Percentiles rank a stretch among this genome's conserved stretches.
These are phyloP conservation scores for Colletotrichum lindemuthianum DNA, from an alignment of 2,329 filamentous ascomycete genomes.

Conservation along the genomic window DNA sequence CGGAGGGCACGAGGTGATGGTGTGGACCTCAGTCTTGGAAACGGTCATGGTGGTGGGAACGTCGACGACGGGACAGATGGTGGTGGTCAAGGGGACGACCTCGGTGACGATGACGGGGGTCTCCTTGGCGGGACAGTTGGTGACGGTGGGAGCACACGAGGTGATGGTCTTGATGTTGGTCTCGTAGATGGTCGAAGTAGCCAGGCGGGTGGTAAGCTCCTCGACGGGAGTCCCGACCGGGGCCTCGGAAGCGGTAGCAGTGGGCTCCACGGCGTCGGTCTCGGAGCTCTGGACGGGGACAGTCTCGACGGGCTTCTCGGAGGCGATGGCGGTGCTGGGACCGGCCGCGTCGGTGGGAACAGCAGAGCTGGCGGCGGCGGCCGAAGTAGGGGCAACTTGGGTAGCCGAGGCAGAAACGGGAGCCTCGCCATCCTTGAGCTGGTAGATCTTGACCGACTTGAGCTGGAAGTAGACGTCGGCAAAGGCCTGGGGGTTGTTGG, in stretches of 20 bases:
- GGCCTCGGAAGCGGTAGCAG: not conserved
- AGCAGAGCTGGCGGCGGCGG: not conserved
- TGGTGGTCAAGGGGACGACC: conserved; percentile 55
- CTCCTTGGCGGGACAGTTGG: conserved; percentile 26
- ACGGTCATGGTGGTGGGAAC: conserved; percentile 26
- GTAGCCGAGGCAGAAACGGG: not conserved
- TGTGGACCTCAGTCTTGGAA: conserved; percentile 40
- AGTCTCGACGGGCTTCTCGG: conserved; percentile 11
- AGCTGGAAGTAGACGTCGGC: conserved; percentile 57
- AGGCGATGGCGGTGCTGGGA: conserved; percentile 4
- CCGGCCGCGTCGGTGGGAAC: not conserved
- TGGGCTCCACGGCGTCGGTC: not conserved
- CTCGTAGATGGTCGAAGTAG: conserved; percentile 33
- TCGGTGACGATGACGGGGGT: conserved; percentile 39
- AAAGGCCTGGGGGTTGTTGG: conserved; percentile 48
- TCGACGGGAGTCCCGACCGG: conserved; percentile 8
- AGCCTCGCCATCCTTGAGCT: conserved; percentile 37
- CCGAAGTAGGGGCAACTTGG: not conserved
- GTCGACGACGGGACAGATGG: conserved; percentile 51
- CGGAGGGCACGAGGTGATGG: conserved; percentile 44
- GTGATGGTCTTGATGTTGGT: conserved; percentile 37
- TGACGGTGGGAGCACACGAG: conserved; percentile 24
- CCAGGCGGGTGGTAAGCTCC: conserved; percentile 28
- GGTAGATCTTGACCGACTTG: conserved; percentile 48
- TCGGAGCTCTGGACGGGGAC: conserved; percentile 1